phyloP scores from a whole-genome alignment of 2,329 filamentous ascomycete genomes.

The Ascosphaera pollenicola region DNA sequence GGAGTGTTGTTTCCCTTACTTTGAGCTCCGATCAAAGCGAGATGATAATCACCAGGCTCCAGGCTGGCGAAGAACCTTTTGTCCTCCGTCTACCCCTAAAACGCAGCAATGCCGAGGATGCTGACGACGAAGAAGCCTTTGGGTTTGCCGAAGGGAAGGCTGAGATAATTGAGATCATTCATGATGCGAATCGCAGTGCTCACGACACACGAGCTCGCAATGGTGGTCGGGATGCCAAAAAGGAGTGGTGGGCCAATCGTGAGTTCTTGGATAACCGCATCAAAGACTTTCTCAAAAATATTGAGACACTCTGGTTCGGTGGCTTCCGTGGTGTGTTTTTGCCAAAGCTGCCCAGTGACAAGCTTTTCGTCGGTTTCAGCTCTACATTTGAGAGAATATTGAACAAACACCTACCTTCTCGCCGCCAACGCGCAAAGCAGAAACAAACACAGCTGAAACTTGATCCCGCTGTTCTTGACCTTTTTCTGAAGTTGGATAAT shows the following conservation, averaged over 20 bases:
- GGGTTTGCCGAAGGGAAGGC: conserved; percentile 58
- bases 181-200: conserved; percentile 60
- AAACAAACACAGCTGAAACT: conserved; percentile 29
- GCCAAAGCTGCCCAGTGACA: conserved; percentile 38
- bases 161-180: conserved; percentile 67
- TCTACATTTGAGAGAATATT: conserved; percentile 57
- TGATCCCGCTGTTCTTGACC: conserved; percentile 50
- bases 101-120: conserved; percentile 58
- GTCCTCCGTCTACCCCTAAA: conserved; percentile 69
- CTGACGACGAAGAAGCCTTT: conserved; percentile 54
- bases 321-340: conserved; percentile 93
- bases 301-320: conserved; percentile 86
- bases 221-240: conserved; percentile 49
- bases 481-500: conserved; percentile 72
- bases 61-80: conserved; percentile 55
- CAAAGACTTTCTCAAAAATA: conserved; percentile 55
- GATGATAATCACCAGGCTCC: conserved; percentile 70
- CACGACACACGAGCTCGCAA: conserved; percentile 47
- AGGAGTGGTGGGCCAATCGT: conserved; percentile 75
- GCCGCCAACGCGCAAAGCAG: conserved; percentile 37
- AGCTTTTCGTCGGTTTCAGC: conserved; percentile 53
- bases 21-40: conserved; percentile 66
- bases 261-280: conserved; percentile 59
- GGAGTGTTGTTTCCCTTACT: conserved; percentile 71
- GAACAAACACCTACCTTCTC: conserved; percentile 66